Percentiles rank a stretch among this genome's conserved stretches.
Conservation (phyloP, 179 eudicot genomes). For the Nepenthes alata region DNA sequence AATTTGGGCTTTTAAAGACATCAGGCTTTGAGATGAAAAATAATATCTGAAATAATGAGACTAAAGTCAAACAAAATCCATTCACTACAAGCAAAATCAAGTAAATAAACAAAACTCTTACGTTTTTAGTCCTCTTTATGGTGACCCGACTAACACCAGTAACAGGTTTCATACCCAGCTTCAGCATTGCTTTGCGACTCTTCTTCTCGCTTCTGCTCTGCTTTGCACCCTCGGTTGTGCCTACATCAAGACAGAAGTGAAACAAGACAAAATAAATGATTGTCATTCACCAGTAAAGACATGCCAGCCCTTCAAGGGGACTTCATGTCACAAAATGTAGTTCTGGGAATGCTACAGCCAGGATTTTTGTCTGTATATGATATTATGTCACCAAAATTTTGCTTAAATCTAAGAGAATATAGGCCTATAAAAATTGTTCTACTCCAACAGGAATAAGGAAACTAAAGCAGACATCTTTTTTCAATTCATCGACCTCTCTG, state of each 20-base stretch:
- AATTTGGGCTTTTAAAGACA: constrained; percentile 78
- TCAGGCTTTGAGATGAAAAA: constrained; percentile 79
- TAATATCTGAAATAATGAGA: constrained; percentile 31
- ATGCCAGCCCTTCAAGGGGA: too few relatives aligned
- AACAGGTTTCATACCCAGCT: constrained; percentile 75
- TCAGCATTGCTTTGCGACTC: constrained; percentile 79
- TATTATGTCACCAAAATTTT: neutral
- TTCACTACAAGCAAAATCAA: neutral
- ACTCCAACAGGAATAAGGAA: neutral
- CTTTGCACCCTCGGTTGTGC: constrained; percentile 37
- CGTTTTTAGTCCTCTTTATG: constrained; percentile 68
- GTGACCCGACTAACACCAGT: constrained; percentile 73
- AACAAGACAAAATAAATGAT: neutral
- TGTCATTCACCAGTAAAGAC: too few relatives aligned
- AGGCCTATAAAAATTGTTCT: neutral
- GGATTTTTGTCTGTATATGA: too few relatives aligned
- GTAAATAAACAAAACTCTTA: constrained; percentile 11
- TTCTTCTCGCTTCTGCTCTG: constrained; percentile 86
- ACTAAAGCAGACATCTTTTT: neutral
- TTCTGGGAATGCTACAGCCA: too few relatives aligned
- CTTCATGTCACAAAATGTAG: too few relatives aligned
- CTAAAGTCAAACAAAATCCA: neutral
- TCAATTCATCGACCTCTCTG: too few relatives aligned
- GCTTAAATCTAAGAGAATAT: neutral
- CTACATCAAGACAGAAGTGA: constrained; percentile 18